Conservation (phyloP, 2,329 filamentous ascomycete species). For the Fusarium sp. region DNA sequence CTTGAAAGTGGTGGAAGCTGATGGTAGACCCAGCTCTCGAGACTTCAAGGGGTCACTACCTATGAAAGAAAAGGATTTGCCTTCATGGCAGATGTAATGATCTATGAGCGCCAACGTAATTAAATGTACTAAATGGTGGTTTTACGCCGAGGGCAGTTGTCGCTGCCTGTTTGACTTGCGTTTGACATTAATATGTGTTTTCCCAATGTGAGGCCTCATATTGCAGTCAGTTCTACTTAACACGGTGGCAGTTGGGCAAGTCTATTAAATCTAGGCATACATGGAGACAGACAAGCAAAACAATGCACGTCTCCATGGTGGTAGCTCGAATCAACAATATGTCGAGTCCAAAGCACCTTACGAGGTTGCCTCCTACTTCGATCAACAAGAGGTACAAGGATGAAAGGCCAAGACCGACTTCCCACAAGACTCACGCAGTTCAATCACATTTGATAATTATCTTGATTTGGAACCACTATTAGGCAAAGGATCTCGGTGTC, state of each 20-base stretch:
- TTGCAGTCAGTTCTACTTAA: background rate
- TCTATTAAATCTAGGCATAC: background rate
- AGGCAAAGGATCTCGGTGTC: background rate
- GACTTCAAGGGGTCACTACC: background rate
- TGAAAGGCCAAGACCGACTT: background rate
- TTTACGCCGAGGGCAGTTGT: background rate
- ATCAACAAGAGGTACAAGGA: background rate
- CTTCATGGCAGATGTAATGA: constrained; percentile 1
- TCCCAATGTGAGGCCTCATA: background rate
- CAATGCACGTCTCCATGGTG: background rate
- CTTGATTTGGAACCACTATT: background rate
- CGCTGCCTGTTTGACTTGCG: background rate
- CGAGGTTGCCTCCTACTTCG: background rate
- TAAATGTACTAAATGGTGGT: background rate
- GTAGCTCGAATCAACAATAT: background rate
- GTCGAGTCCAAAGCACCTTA: background rate
- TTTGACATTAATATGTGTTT: too few relatives aligned
- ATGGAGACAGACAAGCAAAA: background rate
- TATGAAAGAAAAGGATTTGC: background rate
- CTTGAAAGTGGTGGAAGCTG: background rate
- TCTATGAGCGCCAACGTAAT: constrained; percentile 7
- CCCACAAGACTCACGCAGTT: background rate
- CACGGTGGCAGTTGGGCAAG: background rate
- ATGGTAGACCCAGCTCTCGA: background rate
- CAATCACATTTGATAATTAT: background rate